Percentiles rank a stretch among this genome's conserved stretches.
Conservation (phyloP, 2,329 filamentous ascomycete genomes). For the Talaromyces islandicus region DNA sequence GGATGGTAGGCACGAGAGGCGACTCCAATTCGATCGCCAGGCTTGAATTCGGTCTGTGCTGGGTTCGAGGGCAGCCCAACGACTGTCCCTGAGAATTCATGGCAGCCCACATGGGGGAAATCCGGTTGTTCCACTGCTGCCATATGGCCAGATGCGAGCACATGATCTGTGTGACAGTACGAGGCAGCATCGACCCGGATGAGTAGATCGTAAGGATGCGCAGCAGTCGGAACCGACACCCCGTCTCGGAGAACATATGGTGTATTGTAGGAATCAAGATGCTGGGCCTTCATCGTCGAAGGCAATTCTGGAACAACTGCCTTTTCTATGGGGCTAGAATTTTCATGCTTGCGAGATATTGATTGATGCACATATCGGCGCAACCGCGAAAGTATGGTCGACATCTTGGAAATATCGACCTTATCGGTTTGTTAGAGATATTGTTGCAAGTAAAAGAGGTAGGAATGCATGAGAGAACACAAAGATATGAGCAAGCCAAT, state of each 20-base stretch:
- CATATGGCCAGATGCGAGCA: slow-evolving; percentile 33
- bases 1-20: slow-evolving; percentile 10
- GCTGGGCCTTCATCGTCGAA: slow-evolving; percentile 18
- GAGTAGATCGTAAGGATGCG: slow-evolving; percentile 38
- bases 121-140: slow-evolving; percentile 22
- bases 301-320: slow-evolving; percentile 6
- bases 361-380: neutral
- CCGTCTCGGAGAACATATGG: slow-evolving; percentile 17
- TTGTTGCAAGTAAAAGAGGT: neutral
- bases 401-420: neutral
- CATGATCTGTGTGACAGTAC: slow-evolving; percentile 43
- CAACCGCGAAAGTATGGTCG: neutral
- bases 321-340: neutral
- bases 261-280: slow-evolving; percentile 18
- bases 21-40: slow-evolving; percentile 10
- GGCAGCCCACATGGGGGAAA: slow-evolving; percentile 42
- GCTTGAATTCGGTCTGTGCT: slow-evolving; percentile 8
- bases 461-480: neutral
- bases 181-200: slow-evolving; percentile 43
- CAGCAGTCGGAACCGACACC: slow-evolving; percentile 31
- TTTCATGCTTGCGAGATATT: neutral
- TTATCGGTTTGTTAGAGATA: neutral
- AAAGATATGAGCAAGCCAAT: neutral
- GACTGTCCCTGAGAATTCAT: slow-evolving; percentile 45
- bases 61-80: slow-evolving; percentile 19